phyloP scores from a whole-genome alignment of 495 filamentous ascomycete species.

The Tuber umbilicatum region DNA sequence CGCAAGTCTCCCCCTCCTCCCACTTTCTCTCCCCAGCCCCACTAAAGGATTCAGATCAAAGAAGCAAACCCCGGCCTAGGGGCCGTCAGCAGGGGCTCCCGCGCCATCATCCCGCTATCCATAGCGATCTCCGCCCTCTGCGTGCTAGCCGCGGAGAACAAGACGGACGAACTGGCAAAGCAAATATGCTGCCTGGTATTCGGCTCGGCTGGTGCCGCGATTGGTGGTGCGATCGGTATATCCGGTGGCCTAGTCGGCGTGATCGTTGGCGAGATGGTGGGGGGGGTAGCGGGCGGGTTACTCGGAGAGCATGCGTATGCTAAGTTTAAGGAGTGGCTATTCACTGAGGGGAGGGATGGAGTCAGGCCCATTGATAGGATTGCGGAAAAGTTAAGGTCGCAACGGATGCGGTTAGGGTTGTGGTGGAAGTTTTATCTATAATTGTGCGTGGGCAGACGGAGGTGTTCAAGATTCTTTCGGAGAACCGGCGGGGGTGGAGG shows the following conservation, averaged over 20 bases:
- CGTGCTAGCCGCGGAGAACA: not conserved
- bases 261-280: not conserved
- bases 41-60: no score
- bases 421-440: not conserved
- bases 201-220: not conserved
- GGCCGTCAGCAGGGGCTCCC: not conserved
- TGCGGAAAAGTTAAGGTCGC: not conserved
- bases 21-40: no score
- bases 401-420: not conserved
- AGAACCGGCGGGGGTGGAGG: not conserved
- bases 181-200: not conserved
- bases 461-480: not conserved
- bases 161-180: not conserved
- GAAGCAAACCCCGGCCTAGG: not conserved
- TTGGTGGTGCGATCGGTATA: not conserved
- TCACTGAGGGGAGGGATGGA: not conserved
- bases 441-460: not conserved
- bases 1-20: no score
- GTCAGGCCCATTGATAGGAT: not conserved
- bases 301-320: not conserved
- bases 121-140: not conserved
- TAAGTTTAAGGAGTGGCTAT: not conserved
- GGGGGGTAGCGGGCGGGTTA: not conserved
- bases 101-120: not conserved
- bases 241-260: not conserved